Evolutionary conservation across 768 basidiomycete species (phyloP).

Genomic region (Agrocybe praecox): DNA sequence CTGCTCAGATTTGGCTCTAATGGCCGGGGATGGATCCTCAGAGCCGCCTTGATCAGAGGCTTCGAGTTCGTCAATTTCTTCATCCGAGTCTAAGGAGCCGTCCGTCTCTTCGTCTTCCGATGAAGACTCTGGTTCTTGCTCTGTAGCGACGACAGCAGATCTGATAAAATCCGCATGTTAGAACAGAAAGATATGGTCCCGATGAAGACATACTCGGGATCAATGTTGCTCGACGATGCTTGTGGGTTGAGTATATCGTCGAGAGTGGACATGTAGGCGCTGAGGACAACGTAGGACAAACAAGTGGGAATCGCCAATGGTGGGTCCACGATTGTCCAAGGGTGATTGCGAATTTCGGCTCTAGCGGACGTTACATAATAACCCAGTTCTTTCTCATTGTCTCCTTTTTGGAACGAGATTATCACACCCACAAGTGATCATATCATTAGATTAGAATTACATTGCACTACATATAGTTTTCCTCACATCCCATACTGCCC

Average conservation of each 20-base stretch:
- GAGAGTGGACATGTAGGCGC: slow-evolving; percentile 55
- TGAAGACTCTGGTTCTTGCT: slow-evolving; percentile 30
- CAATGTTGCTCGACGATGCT: slow-evolving; percentile 37
- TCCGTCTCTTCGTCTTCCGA: slow-evolving; percentile 29
- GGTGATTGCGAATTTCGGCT: slow-evolving; percentile 25
- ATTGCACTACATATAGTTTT: slow-evolving; percentile 8
- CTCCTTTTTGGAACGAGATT: slow-evolving; percentile 20
- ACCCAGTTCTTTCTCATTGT: slow-evolving; percentile 12
- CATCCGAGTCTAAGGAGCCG: slow-evolving; percentile 22
- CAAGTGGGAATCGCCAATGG: slow-evolving; percentile 29
- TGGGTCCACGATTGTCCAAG: slow-evolving; percentile 35
- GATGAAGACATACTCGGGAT: slow-evolving; percentile 41
- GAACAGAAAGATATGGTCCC: slow-evolving; percentile 8
- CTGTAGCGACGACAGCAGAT: slow-evolving; percentile 17
- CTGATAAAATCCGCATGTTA: slow-evolving; percentile 21
- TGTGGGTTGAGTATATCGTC: slow-evolving; percentile 56
- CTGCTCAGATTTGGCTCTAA: background rate
- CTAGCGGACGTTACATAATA: slow-evolving; percentile 26
- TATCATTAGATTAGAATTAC: slow-evolving; percentile 16
- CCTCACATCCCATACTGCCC: slow-evolving; percentile 28
- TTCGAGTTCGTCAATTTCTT: slow-evolving; percentile 29
- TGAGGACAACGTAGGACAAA: slow-evolving; percentile 24
- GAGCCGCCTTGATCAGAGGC: slow-evolving; percentile 22
- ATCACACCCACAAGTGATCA: slow-evolving; percentile 10
- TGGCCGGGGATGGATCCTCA: slow-evolving; percentile 12